Evolutionary conservation across 805 yeast genomes (phyloP).

Genomic region (Nakazawaea ishiwadae): DNA sequence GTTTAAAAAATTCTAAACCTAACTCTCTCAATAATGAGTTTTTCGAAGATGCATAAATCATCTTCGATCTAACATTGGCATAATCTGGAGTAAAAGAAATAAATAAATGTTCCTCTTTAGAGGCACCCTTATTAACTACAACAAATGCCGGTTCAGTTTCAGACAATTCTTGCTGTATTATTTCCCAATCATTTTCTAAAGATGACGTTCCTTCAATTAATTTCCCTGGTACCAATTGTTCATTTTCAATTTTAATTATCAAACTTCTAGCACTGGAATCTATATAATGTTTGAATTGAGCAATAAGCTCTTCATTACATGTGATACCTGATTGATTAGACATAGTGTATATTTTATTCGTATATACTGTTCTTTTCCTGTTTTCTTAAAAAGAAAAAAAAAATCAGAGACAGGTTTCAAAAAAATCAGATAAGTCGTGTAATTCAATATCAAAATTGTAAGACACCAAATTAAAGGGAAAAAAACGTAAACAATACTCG

Average conservation of each 20-base stretch:
- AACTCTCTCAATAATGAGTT: constrained; percentile 69
- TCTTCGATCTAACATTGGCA: constrained; percentile 77
- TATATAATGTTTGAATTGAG: constrained; percentile 38
- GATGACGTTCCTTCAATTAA: constrained; percentile 24
- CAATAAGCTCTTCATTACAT: constrained; percentile 38
- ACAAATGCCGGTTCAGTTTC: constrained; percentile 46
- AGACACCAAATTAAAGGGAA: too few relatives aligned
- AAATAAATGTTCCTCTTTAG: constrained; percentile 41
- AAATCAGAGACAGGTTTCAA: too few relatives aligned
- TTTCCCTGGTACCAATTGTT: constrained; percentile 29
- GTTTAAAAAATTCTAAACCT: constrained; percentile 52
- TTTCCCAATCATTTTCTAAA: constrained; percentile 30
- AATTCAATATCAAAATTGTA: too few relatives aligned
- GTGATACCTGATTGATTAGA: constrained; percentile 64
- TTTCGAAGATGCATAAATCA: constrained; percentile 92
- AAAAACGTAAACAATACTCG: too few relatives aligned
- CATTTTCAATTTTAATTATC: constrained; percentile 23
- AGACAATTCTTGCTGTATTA: constrained; percentile 26
- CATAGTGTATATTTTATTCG: constrained; percentile 43
- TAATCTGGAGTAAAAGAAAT: constrained; percentile 83
- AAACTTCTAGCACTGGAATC: constrained; percentile 25
- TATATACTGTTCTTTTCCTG: neutral
- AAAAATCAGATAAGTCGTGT: too few relatives aligned
- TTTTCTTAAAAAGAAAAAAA: too few relatives aligned
- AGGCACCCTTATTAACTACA: constrained; percentile 33